Percentiles rank a stretch among this genome's conserved stretches.
phyloP scores from a whole-genome alignment of 2,329 filamentous ascomycete species.

The Sarocladium kiliense region DNA sequence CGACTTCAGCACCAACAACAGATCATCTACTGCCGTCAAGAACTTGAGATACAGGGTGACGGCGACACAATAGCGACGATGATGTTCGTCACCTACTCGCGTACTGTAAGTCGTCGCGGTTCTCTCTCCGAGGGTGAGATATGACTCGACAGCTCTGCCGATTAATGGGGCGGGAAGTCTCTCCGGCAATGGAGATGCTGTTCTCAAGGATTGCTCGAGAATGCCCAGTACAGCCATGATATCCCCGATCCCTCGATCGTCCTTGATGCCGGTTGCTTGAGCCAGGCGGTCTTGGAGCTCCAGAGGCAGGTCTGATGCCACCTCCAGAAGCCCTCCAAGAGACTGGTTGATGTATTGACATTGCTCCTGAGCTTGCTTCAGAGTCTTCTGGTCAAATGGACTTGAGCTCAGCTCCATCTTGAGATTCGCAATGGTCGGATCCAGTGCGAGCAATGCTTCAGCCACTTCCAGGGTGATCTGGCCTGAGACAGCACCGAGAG shows the following conservation, averaged over 20 bases:
- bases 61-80: slow-evolving; percentile 41
- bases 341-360: slow-evolving; percentile 28
- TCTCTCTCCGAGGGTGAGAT: slow-evolving; percentile 21
- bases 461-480: slow-evolving; percentile 24
- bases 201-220: slow-evolving; percentile 40
- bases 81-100: slow-evolving; percentile 28
- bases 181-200: slow-evolving; percentile 41
- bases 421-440: slow-evolving; percentile 20
- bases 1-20: slow-evolving; percentile 37
- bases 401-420: slow-evolving; percentile 24
- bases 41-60: slow-evolving; percentile 39
- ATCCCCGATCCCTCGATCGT: slow-evolving; percentile 40
- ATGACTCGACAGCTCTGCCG: slow-evolving; percentile 26
- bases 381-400: slow-evolving; percentile 25
- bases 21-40: slow-evolving; percentile 35
- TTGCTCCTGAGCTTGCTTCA: slow-evolving; percentile 23
- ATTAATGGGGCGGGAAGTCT: slow-evolving; percentile 41
- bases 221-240: slow-evolving; percentile 44
- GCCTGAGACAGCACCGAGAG: slow-evolving; percentile 25
- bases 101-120: no score
- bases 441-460: slow-evolving; percentile 21
- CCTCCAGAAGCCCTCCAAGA: slow-evolving; percentile 23
- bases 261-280: slow-evolving; percentile 30
- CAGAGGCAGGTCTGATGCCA: slow-evolving; percentile 31
- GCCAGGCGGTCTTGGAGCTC: slow-evolving; percentile 34